Evolutionary conservation across 2,329 filamentous ascomycete genomes (phyloP).

Genomic region (Cercospora nicotianae): DNA sequence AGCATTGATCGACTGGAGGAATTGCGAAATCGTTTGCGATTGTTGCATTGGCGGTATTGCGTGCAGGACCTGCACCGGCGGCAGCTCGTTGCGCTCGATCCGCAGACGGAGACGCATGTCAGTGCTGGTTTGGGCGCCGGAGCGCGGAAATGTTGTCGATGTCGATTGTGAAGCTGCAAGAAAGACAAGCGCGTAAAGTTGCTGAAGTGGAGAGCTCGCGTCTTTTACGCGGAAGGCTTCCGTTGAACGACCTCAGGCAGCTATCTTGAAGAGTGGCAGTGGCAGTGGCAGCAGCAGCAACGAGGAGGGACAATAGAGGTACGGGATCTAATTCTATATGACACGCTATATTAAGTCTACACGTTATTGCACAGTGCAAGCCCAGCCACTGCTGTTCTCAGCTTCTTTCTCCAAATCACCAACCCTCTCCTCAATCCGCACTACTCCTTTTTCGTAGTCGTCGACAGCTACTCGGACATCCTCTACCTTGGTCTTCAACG

Average conservation of each 20-base stretch:
- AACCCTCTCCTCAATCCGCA: conserved; percentile 45
- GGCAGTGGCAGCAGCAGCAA: background rate
- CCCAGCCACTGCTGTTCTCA: conserved; percentile 31
- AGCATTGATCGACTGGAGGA: conserved; percentile 77
- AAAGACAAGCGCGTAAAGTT: conserved; percentile 1
- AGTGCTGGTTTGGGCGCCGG: background rate
- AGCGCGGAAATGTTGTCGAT: background rate
- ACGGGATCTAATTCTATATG: background rate
- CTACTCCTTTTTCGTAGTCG: conserved; percentile 71
- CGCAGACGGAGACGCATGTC: conserved; percentile 70
- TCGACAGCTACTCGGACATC: conserved; percentile 82
- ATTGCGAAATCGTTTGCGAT: conserved; percentile 64
- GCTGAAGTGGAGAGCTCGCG: background rate
- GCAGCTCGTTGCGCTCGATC: conserved; percentile 71
- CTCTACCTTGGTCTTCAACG: conserved; percentile 74
- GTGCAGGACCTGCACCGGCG: conserved; percentile 72
- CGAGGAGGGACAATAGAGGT: background rate
- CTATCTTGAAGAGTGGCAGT: background rate
- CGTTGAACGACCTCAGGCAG: background rate
- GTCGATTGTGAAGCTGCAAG: background rate
- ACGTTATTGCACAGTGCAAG: conserved; percentile 32
- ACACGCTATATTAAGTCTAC: conserved; percentile 8
- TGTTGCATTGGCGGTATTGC: conserved; percentile 50
- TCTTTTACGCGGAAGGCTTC: conserved; percentile 2
- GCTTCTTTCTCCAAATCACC: conserved; percentile 62